These are phyloP conservation scores for Flueggea neowawraea DNA, from an alignment of 441 rosid genomes.

Conservation along the genomic window DNA sequence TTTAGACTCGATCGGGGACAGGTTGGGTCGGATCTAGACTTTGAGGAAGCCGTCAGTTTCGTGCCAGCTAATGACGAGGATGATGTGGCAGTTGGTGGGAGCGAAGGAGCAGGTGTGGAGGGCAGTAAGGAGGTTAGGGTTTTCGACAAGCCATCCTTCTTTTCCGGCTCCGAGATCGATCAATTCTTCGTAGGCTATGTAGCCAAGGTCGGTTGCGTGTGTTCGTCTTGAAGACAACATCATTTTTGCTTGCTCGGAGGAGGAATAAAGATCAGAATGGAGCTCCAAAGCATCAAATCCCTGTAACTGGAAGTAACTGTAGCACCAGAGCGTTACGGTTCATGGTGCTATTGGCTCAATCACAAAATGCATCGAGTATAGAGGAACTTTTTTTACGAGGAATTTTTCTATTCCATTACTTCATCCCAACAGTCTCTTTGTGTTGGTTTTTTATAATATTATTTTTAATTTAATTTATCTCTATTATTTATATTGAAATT, in stretches of 20 bases:
- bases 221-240: conserved; percentile 58
- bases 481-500: no score
- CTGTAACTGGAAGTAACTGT: no score
- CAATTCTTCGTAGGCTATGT: conserved; percentile 78
- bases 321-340: no score
- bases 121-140: conserved; percentile 58
- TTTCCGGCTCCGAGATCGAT: conserved; percentile 85
- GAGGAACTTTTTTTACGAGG: no score
- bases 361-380: no score
- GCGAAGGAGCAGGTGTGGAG: conserved; percentile 71
- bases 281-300: no score
- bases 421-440: no score
- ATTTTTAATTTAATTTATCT: no score
- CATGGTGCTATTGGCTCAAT: no score
- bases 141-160: conserved; percentile 84
- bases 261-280: no score
- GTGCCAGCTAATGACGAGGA: conserved; percentile 59
- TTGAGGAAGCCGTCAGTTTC: conserved; percentile 29
- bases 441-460: no score
- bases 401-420: no score
- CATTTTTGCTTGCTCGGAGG: neutral
- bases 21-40: conserved; percentile 79
- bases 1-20: conserved; percentile 79
- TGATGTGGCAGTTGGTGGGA: conserved; percentile 50
- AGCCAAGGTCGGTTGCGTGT: conserved; percentile 73